phyloP scores from a whole-genome alignment of 2,329 filamentous ascomycete genomes.

The Aspergillus proliferans region DNA sequence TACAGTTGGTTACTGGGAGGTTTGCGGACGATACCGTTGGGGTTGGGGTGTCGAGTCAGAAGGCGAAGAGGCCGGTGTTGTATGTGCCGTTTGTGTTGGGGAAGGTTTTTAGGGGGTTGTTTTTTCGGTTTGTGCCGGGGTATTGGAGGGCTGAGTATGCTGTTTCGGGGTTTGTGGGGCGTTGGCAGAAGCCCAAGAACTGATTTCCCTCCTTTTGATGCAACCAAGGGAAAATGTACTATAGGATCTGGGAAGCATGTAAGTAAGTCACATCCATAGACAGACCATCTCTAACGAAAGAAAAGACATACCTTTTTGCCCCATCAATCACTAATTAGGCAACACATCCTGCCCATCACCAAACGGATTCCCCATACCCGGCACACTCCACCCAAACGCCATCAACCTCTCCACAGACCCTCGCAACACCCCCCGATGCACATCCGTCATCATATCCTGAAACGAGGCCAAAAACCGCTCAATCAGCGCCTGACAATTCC shows the following conservation, averaged over 20 bases:
- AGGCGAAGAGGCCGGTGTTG: neutral
- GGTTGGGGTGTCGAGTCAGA: neutral
- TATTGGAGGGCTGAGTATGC: neutral
- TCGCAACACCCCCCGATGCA: slow-evolving; percentile 24
- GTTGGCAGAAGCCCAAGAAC: too few relatives aligned
- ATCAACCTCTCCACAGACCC: slow-evolving; percentile 26
- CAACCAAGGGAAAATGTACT: too few relatives aligned
- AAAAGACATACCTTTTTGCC: too few relatives aligned
- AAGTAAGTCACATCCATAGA: too few relatives aligned
- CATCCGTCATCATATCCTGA: slow-evolving; percentile 20
- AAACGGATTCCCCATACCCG: too few relatives aligned
- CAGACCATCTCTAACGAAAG: too few relatives aligned
- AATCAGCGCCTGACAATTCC: slow-evolving; percentile 19
- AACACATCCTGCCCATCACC: too few relatives aligned
- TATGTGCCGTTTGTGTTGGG: neutral
- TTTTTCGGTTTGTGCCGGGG: neutral
- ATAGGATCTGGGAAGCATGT: too few relatives aligned
- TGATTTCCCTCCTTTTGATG: too few relatives aligned
- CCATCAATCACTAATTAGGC: too few relatives aligned
- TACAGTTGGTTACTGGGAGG: neutral
- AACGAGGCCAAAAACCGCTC: slow-evolving; percentile 17
- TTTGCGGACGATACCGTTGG: neutral
- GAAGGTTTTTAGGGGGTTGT: neutral
- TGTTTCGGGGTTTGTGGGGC: too few relatives aligned
- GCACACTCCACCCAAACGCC: slow-evolving; percentile 2